phyloP scores from a whole-genome alignment of 2,329 filamentous ascomycete genomes.

The Beauveria asiatica region DNA sequence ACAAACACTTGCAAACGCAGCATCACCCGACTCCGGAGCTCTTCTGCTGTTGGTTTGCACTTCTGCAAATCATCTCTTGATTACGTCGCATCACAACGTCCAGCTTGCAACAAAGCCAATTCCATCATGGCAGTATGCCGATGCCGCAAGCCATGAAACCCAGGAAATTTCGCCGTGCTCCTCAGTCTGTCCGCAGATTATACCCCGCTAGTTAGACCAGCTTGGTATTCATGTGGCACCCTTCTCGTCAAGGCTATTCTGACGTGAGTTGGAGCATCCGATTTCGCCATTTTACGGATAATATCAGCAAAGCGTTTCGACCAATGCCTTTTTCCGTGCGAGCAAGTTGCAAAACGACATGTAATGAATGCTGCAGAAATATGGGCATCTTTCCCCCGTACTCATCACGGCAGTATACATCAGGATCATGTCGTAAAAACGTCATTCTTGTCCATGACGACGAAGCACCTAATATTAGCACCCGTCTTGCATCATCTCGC shows the following conservation, averaged over 20 bases:
- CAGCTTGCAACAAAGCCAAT: background rate
- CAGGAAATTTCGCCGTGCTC: no score
- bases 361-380: background rate
- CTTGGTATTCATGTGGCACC: background rate
- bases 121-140: no score
- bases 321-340: background rate
- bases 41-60: background rate
- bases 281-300: background rate
- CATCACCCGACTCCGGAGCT: conserved; percentile 7
- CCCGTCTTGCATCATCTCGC: background rate
- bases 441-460: no score
- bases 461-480: background rate
- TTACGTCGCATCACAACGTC: background rate
- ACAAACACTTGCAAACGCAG: background rate
- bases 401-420: background rate
- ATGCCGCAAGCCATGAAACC: no score
- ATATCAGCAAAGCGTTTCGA: background rate
- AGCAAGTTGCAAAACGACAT: background rate
- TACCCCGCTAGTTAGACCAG: background rate
- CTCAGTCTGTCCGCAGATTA: no score
- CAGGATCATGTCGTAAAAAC: background rate
- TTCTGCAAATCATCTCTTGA: background rate
- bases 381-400: background rate
- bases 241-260: background rate
- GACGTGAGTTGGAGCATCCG: background rate